phyloP scores from a whole-genome alignment of 1,284 basidiomycete species.

The Athelia psychrophila region DNA sequence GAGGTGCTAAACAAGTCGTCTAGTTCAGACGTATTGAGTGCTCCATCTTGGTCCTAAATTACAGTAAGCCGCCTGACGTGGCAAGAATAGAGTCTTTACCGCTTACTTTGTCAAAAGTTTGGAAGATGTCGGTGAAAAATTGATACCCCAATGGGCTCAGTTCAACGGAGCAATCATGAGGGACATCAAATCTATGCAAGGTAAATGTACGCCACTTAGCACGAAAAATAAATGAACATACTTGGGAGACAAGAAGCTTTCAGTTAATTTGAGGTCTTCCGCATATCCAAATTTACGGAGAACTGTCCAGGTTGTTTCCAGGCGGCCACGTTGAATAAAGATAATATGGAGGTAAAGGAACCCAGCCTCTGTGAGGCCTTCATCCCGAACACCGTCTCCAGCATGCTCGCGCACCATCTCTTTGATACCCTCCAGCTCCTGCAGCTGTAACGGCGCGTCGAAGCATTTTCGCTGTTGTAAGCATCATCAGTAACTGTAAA shows the following conservation, averaged over 20 bases:
- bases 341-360: constrained; percentile 96
- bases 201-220: constrained; percentile 13
- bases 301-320: constrained; percentile 99
- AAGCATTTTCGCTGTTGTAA: constrained; percentile 84
- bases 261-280: constrained; percentile 89
- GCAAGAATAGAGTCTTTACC: constrained; percentile 1
- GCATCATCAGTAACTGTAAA: constrained; percentile 5
- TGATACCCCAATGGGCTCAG: constrained; percentile 92
- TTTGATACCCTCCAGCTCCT: constrained; percentile 92
- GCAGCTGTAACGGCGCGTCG: constrained; percentile 86
- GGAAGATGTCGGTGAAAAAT: constrained; percentile 97
- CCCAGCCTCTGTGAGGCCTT: constrained; percentile 89
- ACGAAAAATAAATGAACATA: constrained; percentile 32
- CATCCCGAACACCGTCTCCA: constrained; percentile 63
- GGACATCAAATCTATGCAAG: constrained; percentile 80
- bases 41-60: constrained; percentile 88
- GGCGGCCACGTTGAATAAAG: constrained; percentile 94
- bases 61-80: constrained; percentile 5
- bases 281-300: constrained; percentile 95
- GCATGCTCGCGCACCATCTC: constrained; percentile 81
- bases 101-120: constrained; percentile 89
- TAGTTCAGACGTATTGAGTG: constrained; percentile 83
- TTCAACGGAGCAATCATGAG: constrained; percentile 92
- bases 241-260: constrained; percentile 86
- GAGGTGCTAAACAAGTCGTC: constrained; percentile 91